These are phyloP conservation scores for Candida hungchunana DNA, from an alignment of 805 yeast species.

Conservation along the genomic window DNA sequence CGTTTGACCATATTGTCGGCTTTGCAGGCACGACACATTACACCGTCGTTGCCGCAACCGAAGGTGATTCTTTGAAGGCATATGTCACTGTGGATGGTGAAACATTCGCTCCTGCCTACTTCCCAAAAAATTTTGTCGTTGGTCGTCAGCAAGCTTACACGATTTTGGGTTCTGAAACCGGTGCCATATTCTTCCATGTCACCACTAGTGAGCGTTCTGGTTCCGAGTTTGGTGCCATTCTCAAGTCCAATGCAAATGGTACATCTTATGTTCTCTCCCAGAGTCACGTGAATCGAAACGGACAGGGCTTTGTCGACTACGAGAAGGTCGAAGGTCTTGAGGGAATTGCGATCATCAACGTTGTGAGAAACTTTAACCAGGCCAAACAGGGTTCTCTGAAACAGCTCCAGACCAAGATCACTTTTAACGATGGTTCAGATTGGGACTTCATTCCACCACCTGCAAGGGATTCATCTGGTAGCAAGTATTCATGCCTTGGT, in stretches of 20 bases:
- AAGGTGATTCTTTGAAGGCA: conserved; percentile 54
- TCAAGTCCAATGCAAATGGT: conserved; percentile 90
- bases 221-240: conserved; percentile 67
- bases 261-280: conserved; percentile 74
- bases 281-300: conserved; percentile 72
- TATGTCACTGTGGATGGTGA: conserved; percentile 76
- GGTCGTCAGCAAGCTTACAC: conserved; percentile 72
- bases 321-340: conserved; percentile 81
- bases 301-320: conserved; percentile 77
- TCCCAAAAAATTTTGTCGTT: conserved; percentile 66
- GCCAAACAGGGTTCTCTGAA: conserved; percentile 45
- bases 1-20: conserved; percentile 64
- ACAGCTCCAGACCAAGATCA: conserved; percentile 62
- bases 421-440: conserved; percentile 88
- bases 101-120: conserved; percentile 70
- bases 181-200: conserved; percentile 78
- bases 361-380: conserved; percentile 52
- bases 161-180: conserved; percentile 66
- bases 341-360: conserved; percentile 75
- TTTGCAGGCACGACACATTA: conserved; percentile 69
- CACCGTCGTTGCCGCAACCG: conserved; percentile 63
- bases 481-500: conserved; percentile 49
- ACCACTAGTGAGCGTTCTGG: conserved; percentile 53
- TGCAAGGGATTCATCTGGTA: conserved; percentile 52
- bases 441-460: conserved; percentile 80